Percentiles rank a stretch among this genome's conserved stretches.
phyloP scores from a whole-genome alignment of 371 early-diverging fungal species.

The Apophysomyces elegans region DNA sequence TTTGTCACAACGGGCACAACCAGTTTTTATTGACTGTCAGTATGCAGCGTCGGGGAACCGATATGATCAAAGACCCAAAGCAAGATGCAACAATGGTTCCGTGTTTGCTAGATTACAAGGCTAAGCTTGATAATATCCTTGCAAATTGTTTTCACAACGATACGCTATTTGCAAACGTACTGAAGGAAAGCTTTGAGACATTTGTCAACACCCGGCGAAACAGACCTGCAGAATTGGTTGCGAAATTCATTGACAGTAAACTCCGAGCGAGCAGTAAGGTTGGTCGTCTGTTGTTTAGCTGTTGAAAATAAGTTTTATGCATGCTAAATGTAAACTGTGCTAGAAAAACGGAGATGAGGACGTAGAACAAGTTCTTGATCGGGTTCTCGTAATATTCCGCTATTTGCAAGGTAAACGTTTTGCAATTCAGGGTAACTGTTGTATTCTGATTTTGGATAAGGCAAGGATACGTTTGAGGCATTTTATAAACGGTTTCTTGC shows the following conservation, averaged over 20 bases:
- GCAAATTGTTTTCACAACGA: constrained; percentile 63
- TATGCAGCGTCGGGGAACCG: constrained; percentile 25
- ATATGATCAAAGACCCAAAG: constrained; percentile 32
- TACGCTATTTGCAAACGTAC: constrained; percentile 61
- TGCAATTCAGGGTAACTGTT: neutral
- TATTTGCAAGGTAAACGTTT: constrained; percentile 70
- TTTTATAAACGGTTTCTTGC: constrained; percentile 93
- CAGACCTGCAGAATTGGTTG: constrained; percentile 90
- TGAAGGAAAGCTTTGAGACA: constrained; percentile 85
- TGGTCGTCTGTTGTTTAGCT: neutral
- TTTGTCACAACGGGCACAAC: neutral
- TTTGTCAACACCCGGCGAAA: constrained; percentile 85
- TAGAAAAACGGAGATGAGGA: constrained; percentile 64
- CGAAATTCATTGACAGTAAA: constrained; percentile 77
- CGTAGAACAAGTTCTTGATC: constrained; percentile 68
- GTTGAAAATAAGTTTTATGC: too few relatives aligned
- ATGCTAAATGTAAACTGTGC: neutral
- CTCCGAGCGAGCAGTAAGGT: constrained; percentile 54
- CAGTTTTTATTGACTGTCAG: neutral
- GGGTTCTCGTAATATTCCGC: constrained; percentile 82
- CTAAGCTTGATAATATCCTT: constrained; percentile 67
- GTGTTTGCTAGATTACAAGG: constrained; percentile 71
- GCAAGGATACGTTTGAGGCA: constrained; percentile 95
- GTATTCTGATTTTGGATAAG: constrained; percentile 20
- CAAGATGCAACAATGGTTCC: constrained; percentile 58